phyloP scores from a whole-genome alignment of 345 rosid species.

The Diplotaxis tenuifolia region DNA sequence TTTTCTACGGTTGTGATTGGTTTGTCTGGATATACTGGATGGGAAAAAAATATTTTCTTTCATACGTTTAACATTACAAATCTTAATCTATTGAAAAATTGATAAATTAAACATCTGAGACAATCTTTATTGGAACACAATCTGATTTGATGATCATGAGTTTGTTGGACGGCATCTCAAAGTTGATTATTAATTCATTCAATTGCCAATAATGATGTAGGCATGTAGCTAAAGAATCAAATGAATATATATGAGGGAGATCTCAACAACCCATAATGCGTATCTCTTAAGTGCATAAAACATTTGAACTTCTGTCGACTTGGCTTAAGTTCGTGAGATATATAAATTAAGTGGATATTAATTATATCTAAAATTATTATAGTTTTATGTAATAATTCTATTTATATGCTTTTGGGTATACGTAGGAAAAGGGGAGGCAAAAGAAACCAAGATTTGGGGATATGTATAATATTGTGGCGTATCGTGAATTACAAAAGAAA shows the following conservation, averaged over 20 bases:
- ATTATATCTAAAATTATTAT: neutral
- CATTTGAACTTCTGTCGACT: slow-evolving; percentile 20
- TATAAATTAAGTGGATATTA: neutral
- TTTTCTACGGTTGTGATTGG: neutral
- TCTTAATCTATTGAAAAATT: neutral
- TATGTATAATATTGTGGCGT: slow-evolving; percentile 13
- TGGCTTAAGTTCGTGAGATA: neutral
- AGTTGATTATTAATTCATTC: neutral
- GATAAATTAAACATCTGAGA: neutral
- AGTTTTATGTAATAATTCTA: neutral
- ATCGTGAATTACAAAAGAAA: slow-evolving; percentile 25
- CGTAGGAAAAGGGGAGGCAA: slow-evolving; percentile 10
- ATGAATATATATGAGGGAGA: slow-evolving; percentile 36
- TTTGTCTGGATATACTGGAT: neutral
- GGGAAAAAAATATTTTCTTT: neutral
- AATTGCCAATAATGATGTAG: slow-evolving; percentile 9
- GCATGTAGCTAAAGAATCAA: slow-evolving; percentile 20
- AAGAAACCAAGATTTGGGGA: slow-evolving; percentile 29
- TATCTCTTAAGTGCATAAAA: slow-evolving; percentile 29
- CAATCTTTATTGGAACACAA: slow-evolving; percentile 29
- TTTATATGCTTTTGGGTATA: neutral
- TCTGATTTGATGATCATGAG: slow-evolving; percentile 24
- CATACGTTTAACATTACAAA: neutral
- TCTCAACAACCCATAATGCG: slow-evolving; percentile 35
- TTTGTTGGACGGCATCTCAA: slow-evolving; percentile 1